These are phyloP conservation scores for Anthostomella pinea DNA, from an alignment of 2,329 filamentous ascomycete genomes.

Conservation along the genomic window DNA sequence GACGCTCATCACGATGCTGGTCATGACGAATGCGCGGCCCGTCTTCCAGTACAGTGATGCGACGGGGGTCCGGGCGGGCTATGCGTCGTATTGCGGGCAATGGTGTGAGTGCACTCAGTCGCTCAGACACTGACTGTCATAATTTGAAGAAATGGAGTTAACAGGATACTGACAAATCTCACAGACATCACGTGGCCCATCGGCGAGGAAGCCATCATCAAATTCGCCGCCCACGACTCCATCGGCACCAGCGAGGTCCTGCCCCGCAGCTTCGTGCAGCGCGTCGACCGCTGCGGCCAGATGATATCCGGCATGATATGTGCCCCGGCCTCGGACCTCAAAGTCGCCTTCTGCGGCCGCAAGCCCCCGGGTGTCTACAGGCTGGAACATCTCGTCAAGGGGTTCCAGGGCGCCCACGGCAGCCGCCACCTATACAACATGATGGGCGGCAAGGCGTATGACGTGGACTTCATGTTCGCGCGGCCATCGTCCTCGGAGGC, in stretches of 20 bases:
- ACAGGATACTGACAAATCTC: neutral
- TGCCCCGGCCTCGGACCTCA: conserved; percentile 13
- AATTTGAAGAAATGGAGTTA: too few relatives aligned
- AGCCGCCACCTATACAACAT: conserved; percentile 33
- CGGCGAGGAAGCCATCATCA: conserved; percentile 26
- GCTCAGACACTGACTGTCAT: neutral
- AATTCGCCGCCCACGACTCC: conserved; percentile 28
- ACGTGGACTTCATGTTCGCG: conserved; percentile 31
- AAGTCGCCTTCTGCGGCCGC: conserved; percentile 26
- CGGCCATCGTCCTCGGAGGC: conserved; percentile 6
- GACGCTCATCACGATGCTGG: conserved; percentile 24
- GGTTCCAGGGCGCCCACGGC: conserved; percentile 30
- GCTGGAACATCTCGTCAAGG: conserved; percentile 23
- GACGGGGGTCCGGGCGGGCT: conserved; percentile 30
- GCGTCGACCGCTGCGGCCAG: conserved; percentile 28
- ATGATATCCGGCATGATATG: conserved; percentile 25
- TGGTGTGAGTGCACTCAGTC: conserved; percentile 25
- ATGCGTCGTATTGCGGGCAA: conserved; percentile 32
- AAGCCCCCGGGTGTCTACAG: conserved; percentile 20
- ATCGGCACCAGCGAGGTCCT: conserved; percentile 24
- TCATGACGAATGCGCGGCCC: conserved; percentile 26
- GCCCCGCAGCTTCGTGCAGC: conserved; percentile 22
- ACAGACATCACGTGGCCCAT: conserved; percentile 33
- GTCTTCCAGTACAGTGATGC: conserved; percentile 32
- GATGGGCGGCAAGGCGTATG: conserved; percentile 29